phyloP scores from a whole-genome alignment of 2,329 filamentous ascomycete genomes.

The Sporothrix pseudoabietina region DNA sequence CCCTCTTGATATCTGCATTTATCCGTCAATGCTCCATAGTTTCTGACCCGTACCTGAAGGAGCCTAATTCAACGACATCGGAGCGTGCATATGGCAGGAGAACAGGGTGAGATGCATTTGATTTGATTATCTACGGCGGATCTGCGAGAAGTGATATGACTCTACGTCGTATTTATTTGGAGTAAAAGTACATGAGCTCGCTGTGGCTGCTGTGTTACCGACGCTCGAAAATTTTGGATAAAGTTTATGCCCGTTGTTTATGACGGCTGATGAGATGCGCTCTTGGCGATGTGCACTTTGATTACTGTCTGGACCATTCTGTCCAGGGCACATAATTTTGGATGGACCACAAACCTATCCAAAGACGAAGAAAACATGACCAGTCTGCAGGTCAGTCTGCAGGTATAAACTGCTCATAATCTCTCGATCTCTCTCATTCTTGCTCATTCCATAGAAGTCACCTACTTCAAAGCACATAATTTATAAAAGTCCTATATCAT shows the following conservation, averaged over 20 bases:
- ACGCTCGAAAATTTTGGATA: not conserved
- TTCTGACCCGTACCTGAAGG: not conserved
- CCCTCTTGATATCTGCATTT: not conserved
- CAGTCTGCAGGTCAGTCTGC: not conserved
- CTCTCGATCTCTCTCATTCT: slow-evolving; percentile 4
- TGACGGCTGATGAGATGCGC: not conserved
- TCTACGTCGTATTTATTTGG: too few relatives aligned
- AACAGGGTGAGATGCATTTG: not conserved
- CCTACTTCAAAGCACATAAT: not conserved
- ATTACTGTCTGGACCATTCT: too few relatives aligned
- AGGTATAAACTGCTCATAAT: not conserved
- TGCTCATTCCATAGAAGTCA: not conserved
- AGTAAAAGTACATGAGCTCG: not conserved
- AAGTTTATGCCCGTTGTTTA: not conserved
- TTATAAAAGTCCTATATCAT: not conserved
- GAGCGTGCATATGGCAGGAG: not conserved
- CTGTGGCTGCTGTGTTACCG: not conserved
- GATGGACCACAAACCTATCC: too few relatives aligned
- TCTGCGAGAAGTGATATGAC: not conserved
- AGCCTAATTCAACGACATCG: slow-evolving; percentile 9
- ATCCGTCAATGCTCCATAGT: not conserved
- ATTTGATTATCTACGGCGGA: slow-evolving; percentile 7
- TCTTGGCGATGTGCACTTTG: not conserved
- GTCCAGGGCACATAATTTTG: not conserved
- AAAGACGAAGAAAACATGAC: not conserved